Conservation (phyloP, 2,329 filamentous ascomycete species). For the Hypoxylon sp. region DNA sequence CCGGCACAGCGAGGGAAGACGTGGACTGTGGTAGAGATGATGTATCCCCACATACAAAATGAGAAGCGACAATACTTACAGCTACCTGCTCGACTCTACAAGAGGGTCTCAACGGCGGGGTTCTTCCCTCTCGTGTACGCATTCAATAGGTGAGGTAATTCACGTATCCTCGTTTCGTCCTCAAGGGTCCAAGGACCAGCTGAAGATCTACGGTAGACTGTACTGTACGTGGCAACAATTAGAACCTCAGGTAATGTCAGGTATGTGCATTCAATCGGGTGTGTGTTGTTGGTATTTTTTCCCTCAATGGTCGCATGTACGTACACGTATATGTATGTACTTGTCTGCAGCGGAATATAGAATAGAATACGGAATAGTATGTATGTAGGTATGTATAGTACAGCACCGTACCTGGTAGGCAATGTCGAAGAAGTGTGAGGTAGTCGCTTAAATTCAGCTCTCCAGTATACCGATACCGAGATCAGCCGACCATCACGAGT, state of each 20-base stretch:
- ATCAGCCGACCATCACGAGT: slow-evolving; percentile 46
- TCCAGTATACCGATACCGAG: slow-evolving; percentile 38
- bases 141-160: slow-evolving; percentile 46
- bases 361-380: slow-evolving; percentile 6
- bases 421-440: no score
- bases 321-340: slow-evolving; percentile 21
- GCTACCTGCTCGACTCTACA: slow-evolving; percentile 10
- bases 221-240: slow-evolving; percentile 37
- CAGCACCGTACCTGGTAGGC: not conserved
- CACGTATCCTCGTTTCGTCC: slow-evolving; percentile 26
- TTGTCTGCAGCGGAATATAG: slow-evolving; percentile 12
- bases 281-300: not conserved
- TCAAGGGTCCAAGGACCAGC: slow-evolving; percentile 33
- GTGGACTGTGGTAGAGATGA: not conserved
- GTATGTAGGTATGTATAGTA: slow-evolving; percentile 21
- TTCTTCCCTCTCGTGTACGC: slow-evolving; percentile 41
- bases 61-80: slow-evolving; percentile 21
- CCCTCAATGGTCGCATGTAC: slow-evolving; percentile 16
- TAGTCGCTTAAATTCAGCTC: slow-evolving; percentile 34
- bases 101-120: slow-evolving; percentile 38
- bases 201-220: slow-evolving; percentile 30
- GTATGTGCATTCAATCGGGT: slow-evolving; percentile 3
- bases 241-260: slow-evolving; percentile 7
- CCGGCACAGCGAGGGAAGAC: slow-evolving; percentile 29
- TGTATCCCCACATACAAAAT: not conserved